Evolutionary conservation across 2,329 filamentous ascomycete genomes (phyloP).

Genomic region (Rhynchosporium graminicola): DNA sequence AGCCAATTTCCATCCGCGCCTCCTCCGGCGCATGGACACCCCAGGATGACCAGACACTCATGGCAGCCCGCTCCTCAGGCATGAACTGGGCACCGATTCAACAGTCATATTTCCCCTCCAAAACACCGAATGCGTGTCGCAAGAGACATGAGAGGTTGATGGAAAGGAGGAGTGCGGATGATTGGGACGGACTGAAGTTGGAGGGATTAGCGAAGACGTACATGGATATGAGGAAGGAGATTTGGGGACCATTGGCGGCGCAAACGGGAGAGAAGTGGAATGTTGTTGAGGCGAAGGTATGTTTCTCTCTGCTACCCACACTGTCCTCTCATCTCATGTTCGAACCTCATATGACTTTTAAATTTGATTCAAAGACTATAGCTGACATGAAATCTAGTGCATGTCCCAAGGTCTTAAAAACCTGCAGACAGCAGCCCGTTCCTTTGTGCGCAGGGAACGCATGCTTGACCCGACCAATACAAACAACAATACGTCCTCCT

Average conservation of each 20-base stretch:
- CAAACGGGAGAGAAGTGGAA: slow-evolving; percentile 81
- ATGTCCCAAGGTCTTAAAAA: slow-evolving; percentile 85
- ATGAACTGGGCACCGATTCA: slow-evolving; percentile 86
- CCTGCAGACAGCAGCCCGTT: slow-evolving; percentile 68
- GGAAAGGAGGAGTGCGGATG: slow-evolving; percentile 59
- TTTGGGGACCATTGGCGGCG: slow-evolving; percentile 76
- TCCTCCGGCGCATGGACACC: slow-evolving; percentile 71
- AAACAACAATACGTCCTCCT: no score
- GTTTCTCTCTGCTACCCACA: slow-evolving; percentile 22
- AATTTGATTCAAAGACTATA: no score
- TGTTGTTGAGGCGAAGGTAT: slow-evolving; percentile 63
- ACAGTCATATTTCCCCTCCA: slow-evolving; percentile 71
- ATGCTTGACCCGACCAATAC: slow-evolving; percentile 44
- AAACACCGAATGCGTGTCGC: slow-evolving; percentile 72
- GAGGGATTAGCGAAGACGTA: slow-evolving; percentile 77
- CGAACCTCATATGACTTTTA: not conserved
- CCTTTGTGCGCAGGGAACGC: slow-evolving; percentile 65
- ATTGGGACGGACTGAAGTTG: slow-evolving; percentile 77
- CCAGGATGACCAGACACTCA: slow-evolving; percentile 72
- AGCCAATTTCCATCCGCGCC: slow-evolving; percentile 44
- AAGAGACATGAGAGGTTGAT: slow-evolving; percentile 86
- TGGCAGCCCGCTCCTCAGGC: slow-evolving; percentile 70
- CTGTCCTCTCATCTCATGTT: not conserved
- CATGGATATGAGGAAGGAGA: slow-evolving; percentile 75
- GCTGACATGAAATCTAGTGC: slow-evolving; percentile 54